phyloP scores from a whole-genome alignment of 2,329 filamentous ascomycete genomes.

The Ophiosphaerella narmari region DNA sequence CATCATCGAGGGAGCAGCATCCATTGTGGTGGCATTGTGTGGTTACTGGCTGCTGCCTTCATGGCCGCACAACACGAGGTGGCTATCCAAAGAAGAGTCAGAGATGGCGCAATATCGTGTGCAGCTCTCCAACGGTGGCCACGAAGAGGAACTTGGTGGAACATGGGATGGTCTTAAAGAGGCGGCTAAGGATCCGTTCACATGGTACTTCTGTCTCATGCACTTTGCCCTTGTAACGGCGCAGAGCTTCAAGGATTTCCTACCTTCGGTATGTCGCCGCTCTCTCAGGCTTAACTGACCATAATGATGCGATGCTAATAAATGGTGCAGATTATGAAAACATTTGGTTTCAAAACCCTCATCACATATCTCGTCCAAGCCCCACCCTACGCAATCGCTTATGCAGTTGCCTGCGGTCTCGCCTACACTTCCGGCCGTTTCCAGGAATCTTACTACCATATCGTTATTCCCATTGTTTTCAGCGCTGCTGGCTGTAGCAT shows the following conservation, averaged over 20 bases:
- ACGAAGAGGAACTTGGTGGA: constrained; percentile 47
- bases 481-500: constrained; percentile 28
- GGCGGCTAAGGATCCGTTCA: constrained; percentile 45
- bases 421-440: constrained; percentile 35
- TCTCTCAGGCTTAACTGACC: neutral
- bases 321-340: constrained; percentile 21
- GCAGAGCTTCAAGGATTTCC: constrained; percentile 36
- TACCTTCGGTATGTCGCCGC: constrained; percentile 26
- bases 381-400: constrained; percentile 45
- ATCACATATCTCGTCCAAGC: constrained; percentile 50
- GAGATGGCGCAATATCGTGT: constrained; percentile 29
- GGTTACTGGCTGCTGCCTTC: constrained; percentile 46
- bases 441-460: constrained; percentile 37
- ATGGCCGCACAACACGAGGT: constrained; percentile 12
- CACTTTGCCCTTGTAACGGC: constrained; percentile 42
- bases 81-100: constrained; percentile 14
- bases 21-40: constrained; percentile 8
- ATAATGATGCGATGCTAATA: neutral
- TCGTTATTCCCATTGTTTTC: constrained; percentile 27
- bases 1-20: constrained; percentile 54
- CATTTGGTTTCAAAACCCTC: constrained; percentile 18
- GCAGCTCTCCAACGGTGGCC: constrained; percentile 26
- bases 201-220: constrained; percentile 46
- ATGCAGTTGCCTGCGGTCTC: constrained; percentile 25
- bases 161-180: constrained; percentile 42